A percentile compares a stretch with the other conserved stretches of the same genome.
Conservation (phyloP, 768 basidiomycete genomes). For the Obba rivulosa region DNA sequence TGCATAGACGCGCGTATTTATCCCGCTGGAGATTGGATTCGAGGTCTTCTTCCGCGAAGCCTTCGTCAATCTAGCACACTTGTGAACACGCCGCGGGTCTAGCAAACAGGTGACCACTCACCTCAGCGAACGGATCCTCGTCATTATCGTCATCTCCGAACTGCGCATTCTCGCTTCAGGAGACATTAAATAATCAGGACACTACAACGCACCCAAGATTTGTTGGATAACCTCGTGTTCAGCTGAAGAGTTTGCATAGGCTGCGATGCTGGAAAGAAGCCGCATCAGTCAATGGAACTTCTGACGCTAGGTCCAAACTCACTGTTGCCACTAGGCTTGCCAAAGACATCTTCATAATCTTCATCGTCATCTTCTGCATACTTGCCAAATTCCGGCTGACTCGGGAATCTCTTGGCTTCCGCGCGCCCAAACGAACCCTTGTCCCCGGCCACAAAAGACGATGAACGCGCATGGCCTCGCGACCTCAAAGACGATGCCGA, state of each 20-base stretch:
- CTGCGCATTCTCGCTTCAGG: slow-evolving; percentile 30
- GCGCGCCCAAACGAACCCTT: slow-evolving; percentile 59
- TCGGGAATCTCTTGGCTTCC: slow-evolving; percentile 51
- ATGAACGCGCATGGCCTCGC: slow-evolving; percentile 47
- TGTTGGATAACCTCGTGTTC: slow-evolving; percentile 81
- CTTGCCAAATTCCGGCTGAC: slow-evolving; percentile 68
- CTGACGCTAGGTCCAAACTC: slow-evolving; percentile 24
- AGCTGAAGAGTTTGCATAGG: slow-evolving; percentile 76
- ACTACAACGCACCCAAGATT: slow-evolving; percentile 64
- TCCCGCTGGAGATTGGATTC: slow-evolving; percentile 91
- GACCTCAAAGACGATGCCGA: slow-evolving; percentile 18
- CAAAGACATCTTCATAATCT: slow-evolving; percentile 95
- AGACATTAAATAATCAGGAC: neutral
- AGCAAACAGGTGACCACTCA: slow-evolving; percentile 19
- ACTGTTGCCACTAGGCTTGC: slow-evolving; percentile 65
- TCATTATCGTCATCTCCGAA: slow-evolving; percentile 84
- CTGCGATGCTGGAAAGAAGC: slow-evolving; percentile 37
- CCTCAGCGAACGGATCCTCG: slow-evolving; percentile 96
- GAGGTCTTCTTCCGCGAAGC: slow-evolving; percentile 85
- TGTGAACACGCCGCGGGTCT: neutral
- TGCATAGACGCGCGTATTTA: slow-evolving; percentile 84
- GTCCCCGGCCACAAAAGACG: slow-evolving; percentile 32
- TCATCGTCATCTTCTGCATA: slow-evolving; percentile 87
- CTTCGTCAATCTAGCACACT: slow-evolving; percentile 74
- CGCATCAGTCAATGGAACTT: slow-evolving; percentile 1